A percentile compares a stretch with the other conserved stretches of the same genome.
Conservation (phyloP, 179 eudicot genomes). For the Camellia oleifera region DNA sequence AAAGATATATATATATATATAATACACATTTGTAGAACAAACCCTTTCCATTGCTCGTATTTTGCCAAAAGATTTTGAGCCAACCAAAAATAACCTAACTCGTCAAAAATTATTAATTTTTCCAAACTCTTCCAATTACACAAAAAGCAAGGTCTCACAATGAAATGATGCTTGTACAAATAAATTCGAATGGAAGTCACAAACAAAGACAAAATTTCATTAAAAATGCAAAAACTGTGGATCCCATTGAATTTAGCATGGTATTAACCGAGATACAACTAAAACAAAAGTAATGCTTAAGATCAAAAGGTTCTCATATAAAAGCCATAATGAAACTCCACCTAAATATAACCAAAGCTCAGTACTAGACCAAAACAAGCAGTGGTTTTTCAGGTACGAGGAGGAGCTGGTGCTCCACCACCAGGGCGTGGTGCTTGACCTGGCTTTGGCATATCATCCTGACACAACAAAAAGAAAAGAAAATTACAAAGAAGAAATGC, state of each 20-base stretch:
- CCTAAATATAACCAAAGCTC: background rate
- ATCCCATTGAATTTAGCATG: background rate
- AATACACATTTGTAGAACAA: too few relatives aligned
- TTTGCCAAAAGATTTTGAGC: too few relatives aligned
- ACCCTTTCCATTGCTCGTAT: too few relatives aligned
- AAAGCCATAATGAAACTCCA: background rate
- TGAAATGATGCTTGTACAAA: too few relatives aligned
- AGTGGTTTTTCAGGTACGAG: constrained; percentile 27
- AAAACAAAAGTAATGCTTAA: background rate
- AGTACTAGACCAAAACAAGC: constrained; percentile 1
- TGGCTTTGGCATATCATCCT: constrained; percentile 48
- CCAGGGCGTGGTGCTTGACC: constrained; percentile 41
- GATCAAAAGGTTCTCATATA: background rate
- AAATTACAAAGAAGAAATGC: background rate
- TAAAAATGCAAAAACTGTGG: background rate
- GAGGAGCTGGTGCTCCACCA: constrained; percentile 40
- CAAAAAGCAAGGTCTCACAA: too few relatives aligned
- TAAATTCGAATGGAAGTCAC: too few relatives aligned
- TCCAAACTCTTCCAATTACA: too few relatives aligned
- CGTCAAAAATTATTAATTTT: too few relatives aligned
- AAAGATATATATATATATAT: too few relatives aligned
- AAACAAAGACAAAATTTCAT: background rate
- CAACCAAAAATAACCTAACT: too few relatives aligned
- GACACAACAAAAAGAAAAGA: constrained; percentile 1
- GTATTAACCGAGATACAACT: background rate